Base-by-base conservation (phyloP, 2,329 filamentous ascomycete genomes). In the Aspergillus novoparasiticus region DNA sequence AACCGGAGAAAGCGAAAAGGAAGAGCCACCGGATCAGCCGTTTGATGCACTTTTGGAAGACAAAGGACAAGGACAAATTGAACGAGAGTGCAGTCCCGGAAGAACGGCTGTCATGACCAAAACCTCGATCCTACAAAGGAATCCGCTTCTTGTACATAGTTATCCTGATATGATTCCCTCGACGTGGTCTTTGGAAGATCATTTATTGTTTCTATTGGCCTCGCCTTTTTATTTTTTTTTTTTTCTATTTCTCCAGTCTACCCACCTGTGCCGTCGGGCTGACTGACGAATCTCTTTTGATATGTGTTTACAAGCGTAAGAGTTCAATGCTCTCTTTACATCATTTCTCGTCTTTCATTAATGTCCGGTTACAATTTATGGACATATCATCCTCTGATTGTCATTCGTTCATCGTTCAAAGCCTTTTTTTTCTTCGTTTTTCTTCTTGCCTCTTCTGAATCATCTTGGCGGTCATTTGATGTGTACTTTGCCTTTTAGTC, bases 41-140 rank as follows among this genome's bases (percentile, higher is more conserved):
- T 59, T 69, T 83, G 51, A 80, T 83, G 76, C 77, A 80, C 64
- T 83, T 83, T 66, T 83, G 82, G 82, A 80, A 79, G 69, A 71
- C 75, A 28, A 83, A 81, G 68, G 82, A 83, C 58, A 82, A 81
- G 64, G 73, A 78, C 51, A 77, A 75, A 67, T 36, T 67, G 46
- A 61, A 64, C 39, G 66, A 66, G 39, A 64, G 69, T 59, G 46
- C 63, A 46, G 46, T 66, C 58, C 63, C 65, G 43, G 57, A 71
- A 61, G 70, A 76, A 63, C 63, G 59, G 60, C 67, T 65, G 50
- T 61, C 65, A 70, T 68, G 68, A 69, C 41, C 69, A 64, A 65
- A 51, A 58, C 58, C 61, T 57, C 65, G 61, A 51, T 64, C 62
- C 32, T 58, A 58, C 58, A 59, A 57, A 68, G 69, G 56, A 66